Evolutionary conservation across 2,329 filamentous ascomycete species (phyloP).

Genomic region (Colletotrichum sp.): DNA sequence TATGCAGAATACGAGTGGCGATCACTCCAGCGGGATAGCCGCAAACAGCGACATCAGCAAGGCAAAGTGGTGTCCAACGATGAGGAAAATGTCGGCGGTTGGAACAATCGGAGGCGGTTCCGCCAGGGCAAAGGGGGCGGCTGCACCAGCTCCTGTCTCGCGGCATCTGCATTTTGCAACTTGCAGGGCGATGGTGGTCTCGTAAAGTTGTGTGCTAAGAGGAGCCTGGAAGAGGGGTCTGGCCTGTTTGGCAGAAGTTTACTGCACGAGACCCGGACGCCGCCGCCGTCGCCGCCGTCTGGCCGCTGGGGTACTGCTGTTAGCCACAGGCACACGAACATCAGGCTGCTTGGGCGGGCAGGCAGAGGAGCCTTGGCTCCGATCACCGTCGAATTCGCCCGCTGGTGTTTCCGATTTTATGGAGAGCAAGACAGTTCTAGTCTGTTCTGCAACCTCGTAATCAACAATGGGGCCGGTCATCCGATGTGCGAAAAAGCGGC

Average conservation of each 20-base stretch:
- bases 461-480: constrained; percentile 16
- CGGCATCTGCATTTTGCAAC: not conserved
- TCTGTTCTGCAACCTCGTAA: constrained; percentile 20
- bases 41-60: not conserved
- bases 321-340: not conserved
- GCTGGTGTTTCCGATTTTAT: not conserved
- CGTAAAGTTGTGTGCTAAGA: constrained; percentile 1
- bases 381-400: not conserved
- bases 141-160: not conserved
- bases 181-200: not conserved
- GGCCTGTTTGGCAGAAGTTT: not conserved
- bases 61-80: not conserved
- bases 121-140: not conserved
- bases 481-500: constrained; percentile 2
- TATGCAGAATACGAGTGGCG: constrained; percentile 22
- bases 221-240: not conserved
- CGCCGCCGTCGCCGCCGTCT: not conserved
- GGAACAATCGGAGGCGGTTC: not conserved
- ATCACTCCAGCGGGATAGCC: constrained; percentile 9
- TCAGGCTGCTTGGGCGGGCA: not conserved
- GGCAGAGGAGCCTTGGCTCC: not conserved
- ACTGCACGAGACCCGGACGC: not conserved
- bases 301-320: not conserved
- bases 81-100: not conserved
- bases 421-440: constrained; percentile 9